phyloP scores from a whole-genome alignment of 345 rosid genomes.

The Hevea brasiliensis region DNA sequence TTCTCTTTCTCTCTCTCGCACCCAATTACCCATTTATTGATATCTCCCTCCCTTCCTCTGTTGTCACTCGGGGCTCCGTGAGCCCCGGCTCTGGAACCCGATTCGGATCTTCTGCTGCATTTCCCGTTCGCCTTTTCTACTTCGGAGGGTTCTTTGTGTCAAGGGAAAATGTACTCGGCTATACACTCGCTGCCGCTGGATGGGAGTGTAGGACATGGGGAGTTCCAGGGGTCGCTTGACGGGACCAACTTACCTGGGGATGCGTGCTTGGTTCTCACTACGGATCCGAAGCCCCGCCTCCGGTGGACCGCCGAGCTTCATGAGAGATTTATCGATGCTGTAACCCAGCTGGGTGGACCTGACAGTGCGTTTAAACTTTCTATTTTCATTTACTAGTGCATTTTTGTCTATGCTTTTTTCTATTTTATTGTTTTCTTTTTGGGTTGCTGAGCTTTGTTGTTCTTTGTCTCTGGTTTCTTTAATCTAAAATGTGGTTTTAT shows the following conservation, averaged over 20 bases:
- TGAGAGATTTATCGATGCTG: constrained; percentile 88
- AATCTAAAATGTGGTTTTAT: not conserved
- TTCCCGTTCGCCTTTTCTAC: not conserved
- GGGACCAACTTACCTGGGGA: constrained; percentile 67
- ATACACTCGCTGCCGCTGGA: constrained; percentile 72
- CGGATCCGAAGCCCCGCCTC: constrained; percentile 96
- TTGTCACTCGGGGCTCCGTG: constrained; percentile 1
- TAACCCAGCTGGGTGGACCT: constrained; percentile 94
- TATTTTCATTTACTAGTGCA: too few relatives aligned
- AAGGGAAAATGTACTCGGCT: constrained; percentile 62
- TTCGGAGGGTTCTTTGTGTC: not conserved
- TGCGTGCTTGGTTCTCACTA: constrained; percentile 76
- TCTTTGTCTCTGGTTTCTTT: not conserved
- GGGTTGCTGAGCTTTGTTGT: not conserved
- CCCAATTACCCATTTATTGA: too few relatives aligned
- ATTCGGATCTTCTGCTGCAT: constrained; percentile 7
- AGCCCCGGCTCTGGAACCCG: not conserved
- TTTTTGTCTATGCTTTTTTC: not conserved
- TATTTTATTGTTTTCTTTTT: not conserved
- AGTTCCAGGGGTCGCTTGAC: constrained; percentile 56
- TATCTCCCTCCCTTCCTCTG: not conserved
- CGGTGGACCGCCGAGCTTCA: constrained; percentile 98
- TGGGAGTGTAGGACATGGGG: constrained; percentile 45
- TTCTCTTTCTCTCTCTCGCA: not conserved
- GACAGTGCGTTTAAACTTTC: constrained; percentile 55